These are phyloP conservation scores for Perkinsus chesapeaki DNA, from an alignment of 169 alveolate genomes.

Conservation along the genomic window DNA sequence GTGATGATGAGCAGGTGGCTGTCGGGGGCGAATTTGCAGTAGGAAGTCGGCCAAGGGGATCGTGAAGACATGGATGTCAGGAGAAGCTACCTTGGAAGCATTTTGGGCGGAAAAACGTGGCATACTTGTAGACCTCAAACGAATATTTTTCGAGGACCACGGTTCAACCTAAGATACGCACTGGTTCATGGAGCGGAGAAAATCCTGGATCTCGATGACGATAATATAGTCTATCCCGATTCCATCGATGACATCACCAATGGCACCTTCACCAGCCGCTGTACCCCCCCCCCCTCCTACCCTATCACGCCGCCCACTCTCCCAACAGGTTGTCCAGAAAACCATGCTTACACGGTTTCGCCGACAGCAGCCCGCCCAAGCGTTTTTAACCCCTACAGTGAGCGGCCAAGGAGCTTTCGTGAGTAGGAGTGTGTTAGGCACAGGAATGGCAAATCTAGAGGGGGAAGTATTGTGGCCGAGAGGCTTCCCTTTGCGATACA, in stretches of 20 bases:
- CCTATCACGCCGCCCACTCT: not conserved
- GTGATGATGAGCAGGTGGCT: not conserved
- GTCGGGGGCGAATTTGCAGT: not conserved
- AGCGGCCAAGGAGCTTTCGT: not conserved
- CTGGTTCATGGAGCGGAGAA: not conserved
- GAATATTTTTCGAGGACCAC: not conserved
- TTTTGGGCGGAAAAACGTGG: not conserved
- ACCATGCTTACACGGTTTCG: not conserved
- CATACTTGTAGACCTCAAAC: not conserved
- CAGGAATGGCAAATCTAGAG: not conserved
- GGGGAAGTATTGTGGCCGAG: not conserved
- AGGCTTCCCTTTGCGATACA: not conserved
- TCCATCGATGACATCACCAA: not conserved
- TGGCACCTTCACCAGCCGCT: not conserved
- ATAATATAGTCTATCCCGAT: not conserved
- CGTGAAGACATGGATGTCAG: not conserved
- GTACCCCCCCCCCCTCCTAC: not conserved
- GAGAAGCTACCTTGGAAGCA: not conserved
- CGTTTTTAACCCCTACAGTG: not conserved
- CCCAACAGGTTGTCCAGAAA: not conserved
- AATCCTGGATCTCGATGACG: not conserved
- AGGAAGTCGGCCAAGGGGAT: not conserved
- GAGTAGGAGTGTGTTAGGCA: not conserved
- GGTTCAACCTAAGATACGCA: not conserved
- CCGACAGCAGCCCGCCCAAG: not conserved